Evolutionary conservation across 371 early-diverging fungal genomes (phyloP), one percentile per base, ranked within the genome.

Genomic region (Choanephora cucurbitarum): DNA sequence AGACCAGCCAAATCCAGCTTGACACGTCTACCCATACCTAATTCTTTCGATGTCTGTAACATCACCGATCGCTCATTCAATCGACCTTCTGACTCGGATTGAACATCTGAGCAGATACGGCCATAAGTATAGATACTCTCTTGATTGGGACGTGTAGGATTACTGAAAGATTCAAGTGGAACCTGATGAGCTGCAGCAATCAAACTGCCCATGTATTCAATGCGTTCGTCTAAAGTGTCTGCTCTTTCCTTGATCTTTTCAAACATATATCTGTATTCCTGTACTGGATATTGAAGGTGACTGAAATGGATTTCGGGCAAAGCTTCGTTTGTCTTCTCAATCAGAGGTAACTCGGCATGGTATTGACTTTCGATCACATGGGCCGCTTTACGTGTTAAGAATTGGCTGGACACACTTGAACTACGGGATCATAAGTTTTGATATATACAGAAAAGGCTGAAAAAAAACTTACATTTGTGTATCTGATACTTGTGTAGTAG

Each of bases 251-350:
- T 78, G 31, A 89, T 69, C 57, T 89, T 89, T 64, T 94, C 93
- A 73, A 88, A 91, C 95, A 96, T 93, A 73, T 92, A 94, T 5
- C 91, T 86, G 66, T 89, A 94, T 9, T 81, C 83, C 32, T 73
- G 61, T 10, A 84, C 76, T 28, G 82, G 75, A 46, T 75, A 74
- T 17, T 76, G 75, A 0, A 80, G 54, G n/a, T 77, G 43, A 8
- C 57, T 55, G 40, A 88, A 39, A 3, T 47, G 22, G 10, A 37
- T 44, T 3, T 28, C 28, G n/a, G 39, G 1, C 33, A 39, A 7
- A 0, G 34, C 8, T 24, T 54, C 18, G 5, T 45, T 28, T 32
- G 18, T 2, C 14, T 43, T 33, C 1, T 19, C 33, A 11, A 51
- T 46, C 15, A 33, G 47, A 10, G 52, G 43, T 10, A 62, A 22